Percentiles rank a stretch among this genome's conserved stretches.
Conservation (phyloP, 2,329 filamentous ascomycete species). For the Diaporthe sp. region DNA sequence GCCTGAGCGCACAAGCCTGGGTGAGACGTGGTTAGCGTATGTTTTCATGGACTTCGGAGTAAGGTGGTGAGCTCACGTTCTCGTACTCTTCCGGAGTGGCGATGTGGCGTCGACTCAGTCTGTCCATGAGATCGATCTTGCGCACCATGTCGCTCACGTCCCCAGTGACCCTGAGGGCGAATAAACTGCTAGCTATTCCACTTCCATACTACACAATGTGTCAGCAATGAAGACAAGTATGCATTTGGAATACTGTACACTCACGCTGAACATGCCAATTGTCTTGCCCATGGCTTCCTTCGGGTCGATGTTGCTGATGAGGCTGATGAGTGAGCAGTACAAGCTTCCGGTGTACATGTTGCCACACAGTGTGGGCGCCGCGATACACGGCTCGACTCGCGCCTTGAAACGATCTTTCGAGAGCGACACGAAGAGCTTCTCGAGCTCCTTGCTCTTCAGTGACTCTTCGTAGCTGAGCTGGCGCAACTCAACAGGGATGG, state of each 20-base stretch:
- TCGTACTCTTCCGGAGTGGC: conserved; percentile 82
- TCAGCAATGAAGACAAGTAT: not conserved
- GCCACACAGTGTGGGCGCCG: conserved; percentile 82
- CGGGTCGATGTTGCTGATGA: conserved; percentile 74
- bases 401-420: conserved; percentile 88
- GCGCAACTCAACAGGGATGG: conserved; percentile 80
- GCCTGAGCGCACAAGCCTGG: conserved; percentile 83
- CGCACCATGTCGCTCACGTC: conserved; percentile 76
- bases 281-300: conserved; percentile 77
- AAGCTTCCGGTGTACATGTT: conserved; percentile 79
- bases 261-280: conserved; percentile 83
- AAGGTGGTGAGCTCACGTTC: conserved; percentile 63
- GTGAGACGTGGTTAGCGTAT: not conserved
- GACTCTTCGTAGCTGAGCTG: conserved; percentile 85
- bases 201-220: not conserved
- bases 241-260: too few relatives aligned
- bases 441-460: conserved; percentile 82
- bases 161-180: conserved; percentile 75
- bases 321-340: conserved; percentile 80
- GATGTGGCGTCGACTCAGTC: conserved; percentile 73
- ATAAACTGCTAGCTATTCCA: conserved; percentile 10
- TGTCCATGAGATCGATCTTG: conserved; percentile 76
- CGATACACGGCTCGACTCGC: conserved; percentile 78
- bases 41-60: too few relatives aligned
- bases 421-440: conserved; percentile 87